Base-by-base conservation (phyloP, 208 protist species). In the Wallacemonas sp. region DNA sequence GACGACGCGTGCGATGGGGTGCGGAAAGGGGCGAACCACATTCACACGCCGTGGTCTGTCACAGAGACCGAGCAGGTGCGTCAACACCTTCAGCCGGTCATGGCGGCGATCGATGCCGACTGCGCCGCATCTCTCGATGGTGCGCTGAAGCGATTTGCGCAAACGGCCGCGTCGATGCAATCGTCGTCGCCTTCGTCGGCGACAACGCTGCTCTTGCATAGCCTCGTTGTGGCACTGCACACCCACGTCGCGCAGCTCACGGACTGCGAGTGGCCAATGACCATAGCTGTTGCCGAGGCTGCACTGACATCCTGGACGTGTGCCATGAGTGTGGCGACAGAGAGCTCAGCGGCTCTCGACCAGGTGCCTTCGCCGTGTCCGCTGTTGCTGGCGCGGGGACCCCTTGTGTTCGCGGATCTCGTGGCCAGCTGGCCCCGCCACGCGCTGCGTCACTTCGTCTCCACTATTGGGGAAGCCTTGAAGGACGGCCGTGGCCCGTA, bases 341-440 rank as follows among this genome's bases (percentile, higher is more conserved):
- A 19, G 33, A 61, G 17, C 37, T 22, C 54, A 8, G 66, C 73
- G 0, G 62, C 71, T 19, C 38, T 60, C 8, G 24, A 83, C 13
- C 79, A 88, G 52, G 53, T 80, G 15, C 37, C 78, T 4, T 37
- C 50, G 29, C n/a, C 55, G 37, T 12, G 42, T 17, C 32, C n/a
- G n/a, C 36, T 62, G 4, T 37, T 62, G 21, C 9, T 26, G 36
- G 9, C 39, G 3, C 55, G 30, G 3, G 30, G 30, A 8, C 50
- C 50, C 9, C 30, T 57, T 8, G 30, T 57, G 30, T 34, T 57
- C 30, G 50, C 50, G 15, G 50, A 57, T 27, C 50, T 57, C 30
- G 29, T 57, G 15, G 10, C 29, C 12, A 41, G 29, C 29, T 57
- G 50, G 50, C 21, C 50, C 12, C 33, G 5, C 3, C n/a, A 4